A percentile compares a stretch with the other conserved stretches of the same genome.
phyloP scores from a whole-genome alignment of 2,329 filamentous ascomycete species.

The Cladosporium velox region DNA sequence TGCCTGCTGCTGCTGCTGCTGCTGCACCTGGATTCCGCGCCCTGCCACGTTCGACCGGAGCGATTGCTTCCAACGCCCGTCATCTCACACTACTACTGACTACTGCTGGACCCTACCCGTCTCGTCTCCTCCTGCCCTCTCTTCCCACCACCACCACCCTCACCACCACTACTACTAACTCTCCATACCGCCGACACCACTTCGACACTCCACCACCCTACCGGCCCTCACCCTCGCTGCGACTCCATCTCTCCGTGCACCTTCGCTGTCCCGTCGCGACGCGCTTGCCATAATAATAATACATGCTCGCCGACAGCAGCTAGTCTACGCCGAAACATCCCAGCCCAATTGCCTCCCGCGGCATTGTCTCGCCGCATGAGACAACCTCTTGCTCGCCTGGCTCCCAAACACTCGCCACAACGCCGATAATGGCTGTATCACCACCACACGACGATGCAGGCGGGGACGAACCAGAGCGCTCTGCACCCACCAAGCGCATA shows the following conservation, averaged over 20 bases:
- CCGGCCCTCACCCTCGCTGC: constrained; percentile 3
- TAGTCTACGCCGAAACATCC: constrained; percentile 9
- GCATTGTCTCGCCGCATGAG: constrained; percentile 25
- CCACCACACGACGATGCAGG: constrained; percentile 3
- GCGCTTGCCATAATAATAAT: constrained; percentile 8
- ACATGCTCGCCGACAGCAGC: constrained; percentile 11
- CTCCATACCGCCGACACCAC: background rate
- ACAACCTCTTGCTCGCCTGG: constrained; percentile 19
- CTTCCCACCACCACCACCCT: background rate
- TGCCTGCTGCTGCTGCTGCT: background rate
- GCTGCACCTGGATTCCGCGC: background rate
- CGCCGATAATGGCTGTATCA: constrained; percentile 16
- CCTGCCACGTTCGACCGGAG: background rate
- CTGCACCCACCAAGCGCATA: constrained; percentile 64
- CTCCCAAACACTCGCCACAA: background rate
- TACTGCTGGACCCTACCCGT: background rate
- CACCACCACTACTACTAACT: background rate
- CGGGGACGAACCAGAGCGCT: constrained; percentile 6
- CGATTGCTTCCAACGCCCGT: background rate
- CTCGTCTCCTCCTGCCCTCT: background rate
- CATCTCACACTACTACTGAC: background rate
- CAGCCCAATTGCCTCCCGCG: constrained; percentile 11
- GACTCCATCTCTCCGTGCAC: background rate
- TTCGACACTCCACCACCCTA: background rate
- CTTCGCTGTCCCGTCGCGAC: constrained; percentile 1